phyloP scores from a whole-genome alignment of 1,139 yeast genomes.

The Trichomonascaceae sp. region DNA sequence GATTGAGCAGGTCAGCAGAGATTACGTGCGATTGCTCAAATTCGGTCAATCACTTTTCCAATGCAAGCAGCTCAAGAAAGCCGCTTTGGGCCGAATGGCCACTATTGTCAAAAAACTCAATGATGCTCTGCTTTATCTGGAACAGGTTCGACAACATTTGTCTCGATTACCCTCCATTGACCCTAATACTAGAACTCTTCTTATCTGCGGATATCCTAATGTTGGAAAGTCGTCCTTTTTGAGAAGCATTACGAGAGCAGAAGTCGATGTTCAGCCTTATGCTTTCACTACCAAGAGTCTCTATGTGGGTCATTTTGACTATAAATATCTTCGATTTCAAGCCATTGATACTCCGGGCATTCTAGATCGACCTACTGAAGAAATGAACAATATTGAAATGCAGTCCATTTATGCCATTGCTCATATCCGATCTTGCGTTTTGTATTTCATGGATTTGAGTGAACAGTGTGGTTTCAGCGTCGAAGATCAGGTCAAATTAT shows the following conservation, averaged over 20 bases:
- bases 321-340: constrained; percentile 93
- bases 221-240: constrained; percentile 97
- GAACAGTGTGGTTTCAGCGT: constrained; percentile 98
- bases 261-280: constrained; percentile 98
- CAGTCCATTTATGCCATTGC: constrained; percentile 98
- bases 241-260: constrained; percentile 91
- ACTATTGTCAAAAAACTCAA: constrained; percentile 90
- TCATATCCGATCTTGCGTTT: constrained; percentile 90
- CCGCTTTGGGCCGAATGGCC: constrained; percentile 99
- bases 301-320: constrained; percentile 96
- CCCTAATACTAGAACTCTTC: constrained; percentile 94
- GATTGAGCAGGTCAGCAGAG: constrained; percentile 93
- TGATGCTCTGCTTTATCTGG: constrained; percentile 87
- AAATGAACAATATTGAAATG: constrained; percentile 99
- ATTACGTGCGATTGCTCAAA: constrained; percentile 85
- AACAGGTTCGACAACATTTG: constrained; percentile 98
- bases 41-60: constrained; percentile 97
- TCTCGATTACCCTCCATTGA: constrained; percentile 98
- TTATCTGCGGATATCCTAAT: constrained; percentile 98
- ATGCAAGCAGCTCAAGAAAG: constrained; percentile 96
- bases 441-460: constrained; percentile 95
- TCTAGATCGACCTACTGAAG: constrained; percentile 97
- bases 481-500: constrained; percentile 94
- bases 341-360: constrained; percentile 99
- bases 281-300: constrained; percentile 96